Evolutionary conservation across 1,139 yeast species (phyloP), one percentile per base, ranked within the genome.

Genomic region (Magnusiomyces paraingens): DNA sequence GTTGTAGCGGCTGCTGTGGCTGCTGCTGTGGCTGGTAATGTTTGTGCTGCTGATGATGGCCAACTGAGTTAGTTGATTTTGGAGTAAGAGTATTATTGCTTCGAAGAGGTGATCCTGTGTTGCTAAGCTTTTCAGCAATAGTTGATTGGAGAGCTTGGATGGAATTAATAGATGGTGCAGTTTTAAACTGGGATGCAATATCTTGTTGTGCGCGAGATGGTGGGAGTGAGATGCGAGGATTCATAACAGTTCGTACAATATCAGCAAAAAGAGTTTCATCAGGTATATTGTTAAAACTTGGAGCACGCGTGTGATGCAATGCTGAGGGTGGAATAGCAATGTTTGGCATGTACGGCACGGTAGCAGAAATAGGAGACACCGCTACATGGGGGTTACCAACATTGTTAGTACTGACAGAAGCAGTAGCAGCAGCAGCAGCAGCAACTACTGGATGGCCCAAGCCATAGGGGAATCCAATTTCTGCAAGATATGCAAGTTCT

Each of bases 81-180:
- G 32, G 8, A 26, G 32, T 8, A 26, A 26, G 32, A 26, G 32
- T 26, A n/a, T 36, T 36, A n/a, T 36, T 36, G 4, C 17, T 36
- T 14, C 17, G n/a, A 36, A 36, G 40, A 12, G 17, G 8, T 10
- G 11, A 14, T 12, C 17, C 17, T 17, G 21, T 32, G 18, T 21
- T 22, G 39, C 55, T 52, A 2, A 56, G 54, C 21, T 56, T 56
- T 40, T 54, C 50, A 8, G 58, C 58, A 56, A 56, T 56, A 11
- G 58, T 52, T 14, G 41, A 40, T 39, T 54, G 58, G 21, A 56
- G 50, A 2, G 55, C 58, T 29, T 56, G 54, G 18, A 56, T 56
- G 36, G 57, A 51, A 36, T 45, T 47, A 42, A 54, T 26, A 2
- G 55, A 50, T 12, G 58, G 57, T 11, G 49, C 39, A 2, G 41